Evolutionary conservation across 805 yeast species (phyloP), one percentile per base, ranked within the genome.

Genomic region (Monosporozyma servazzii): DNA sequence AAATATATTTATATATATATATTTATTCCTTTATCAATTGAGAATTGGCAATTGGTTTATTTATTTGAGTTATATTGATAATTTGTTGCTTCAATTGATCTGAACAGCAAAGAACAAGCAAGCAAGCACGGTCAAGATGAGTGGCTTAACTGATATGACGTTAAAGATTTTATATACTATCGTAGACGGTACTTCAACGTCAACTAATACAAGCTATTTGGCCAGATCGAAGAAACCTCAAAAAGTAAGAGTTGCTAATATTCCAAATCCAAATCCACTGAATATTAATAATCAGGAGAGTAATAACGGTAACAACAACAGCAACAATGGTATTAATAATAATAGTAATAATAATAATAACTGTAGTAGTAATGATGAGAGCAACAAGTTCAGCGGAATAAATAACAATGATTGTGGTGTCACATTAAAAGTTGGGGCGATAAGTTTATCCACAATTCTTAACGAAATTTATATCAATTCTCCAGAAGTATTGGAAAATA

Each of bases 161-260:
- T 54, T 71, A 56, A 65, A 66, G 57, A 58, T 71, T 50, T 55
- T 69, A 53, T 65, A 61, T 50, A 54, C 67, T 31, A 52, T 66
- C 47, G 71, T 60, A 39, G 63, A 60, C 42, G 56, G 63, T 1
- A 58, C 63, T 15, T n/a, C 27, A 15, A 18, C 36, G 39, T 7
- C 39, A 9, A 42, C 33, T 4, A 58, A 59, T 15, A 55, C 58
- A 4, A 62, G 60, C 25, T 68, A 64, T 50, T 47, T 68, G 29
- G 64, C 71, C 3, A 56, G 71, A 23, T 64, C 70, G 7, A 61
- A 58, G 48, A 54, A 47, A 21, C 60, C 66, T 10, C 57, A 58
- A 11, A 56, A 54, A 5, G 69, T 65, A 1, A 58, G 60, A 15
- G 62, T 61, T 1, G 59, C 60, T n/a, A 53, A 54, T 43, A 58